Evolutionary conservation across 305 asterid species (phyloP), one percentile per base, ranked within the genome.

Genomic region (Rubia tinctorum): DNA sequence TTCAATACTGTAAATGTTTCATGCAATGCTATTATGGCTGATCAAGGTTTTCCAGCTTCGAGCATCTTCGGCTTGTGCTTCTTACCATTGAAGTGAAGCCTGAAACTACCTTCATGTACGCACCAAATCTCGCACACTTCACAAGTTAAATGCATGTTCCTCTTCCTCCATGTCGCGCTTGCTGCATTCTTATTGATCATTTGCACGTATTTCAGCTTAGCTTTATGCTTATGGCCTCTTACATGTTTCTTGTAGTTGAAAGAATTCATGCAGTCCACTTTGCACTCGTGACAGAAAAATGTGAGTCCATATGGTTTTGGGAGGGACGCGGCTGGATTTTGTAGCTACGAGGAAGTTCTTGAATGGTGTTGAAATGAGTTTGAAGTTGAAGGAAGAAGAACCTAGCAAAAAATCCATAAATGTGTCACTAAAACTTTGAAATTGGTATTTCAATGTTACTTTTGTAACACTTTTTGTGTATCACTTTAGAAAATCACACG

Each of bases 151-250:
- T 49, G 56, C 56, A 8, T 14, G n/a, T 49, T 15, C 18, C 18
- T 49, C 20, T 15, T 49, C 20, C n/a, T 49, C 56, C 6, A 39
- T 49, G 68, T 20, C 7, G 11, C 30, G 12, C 25, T 39, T 39
- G 42, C 42, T 39, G 42, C 42, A 39, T 0, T 39, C 8, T 39
- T 39, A 39, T 39, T 6, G 42, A 76, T 51, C 63, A 68, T 45
- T 63, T 70, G 69, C 71, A 15, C 39, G 60, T 63, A 75, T 74
- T 72, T 68, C 77, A 81, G 40, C 79, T 81, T 86, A 7, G 83
- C 83, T 79, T 76, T 81, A 85, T 86, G 91, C 64, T 76, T 78
- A 4, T 86, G 84, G 60, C 91, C 90, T 13, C 51, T 70, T 22
- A 85, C 8, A 73, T 85, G 94, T 20, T 76, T 84, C 58, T 71